These are phyloP conservation scores for Mycena capillaripes DNA, from an alignment of 768 basidiomycete species.

Conservation along the genomic window DNA sequence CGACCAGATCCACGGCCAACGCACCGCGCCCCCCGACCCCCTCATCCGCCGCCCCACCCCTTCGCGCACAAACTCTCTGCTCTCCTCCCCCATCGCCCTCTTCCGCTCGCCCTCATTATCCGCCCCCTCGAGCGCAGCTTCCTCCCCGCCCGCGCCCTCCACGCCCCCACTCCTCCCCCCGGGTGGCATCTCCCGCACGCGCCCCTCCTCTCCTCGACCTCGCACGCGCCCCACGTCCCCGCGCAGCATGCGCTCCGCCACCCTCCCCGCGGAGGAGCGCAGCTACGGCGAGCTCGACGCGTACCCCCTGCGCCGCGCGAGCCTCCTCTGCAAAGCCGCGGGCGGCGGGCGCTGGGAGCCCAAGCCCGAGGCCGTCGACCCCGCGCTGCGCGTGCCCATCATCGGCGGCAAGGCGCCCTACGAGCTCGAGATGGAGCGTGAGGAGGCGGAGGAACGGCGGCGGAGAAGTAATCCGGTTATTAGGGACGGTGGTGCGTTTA, in stretches of 20 bases:
- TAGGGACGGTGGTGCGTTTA: constrained; percentile 62
- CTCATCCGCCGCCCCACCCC: constrained; percentile 54
- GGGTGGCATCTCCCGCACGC: constrained; percentile 46
- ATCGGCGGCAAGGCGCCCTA: constrained; percentile 78
- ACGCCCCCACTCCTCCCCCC: constrained; percentile 43
- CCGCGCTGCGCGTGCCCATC: constrained; percentile 68
- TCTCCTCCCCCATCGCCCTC: constrained; percentile 54
- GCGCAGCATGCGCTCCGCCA: constrained; percentile 50
- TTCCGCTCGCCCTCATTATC: constrained; percentile 50
- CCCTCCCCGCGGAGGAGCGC: constrained; percentile 56
- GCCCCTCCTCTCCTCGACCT: constrained; percentile 45
- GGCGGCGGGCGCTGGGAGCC: constrained; percentile 89
- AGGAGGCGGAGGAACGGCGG: constrained; percentile 66
- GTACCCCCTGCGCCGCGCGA: constrained; percentile 78
- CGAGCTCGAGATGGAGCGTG: constrained; percentile 78
- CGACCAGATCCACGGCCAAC: constrained; percentile 76
- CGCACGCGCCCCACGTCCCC: constrained; percentile 50
- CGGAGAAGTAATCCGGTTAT: constrained; percentile 75
- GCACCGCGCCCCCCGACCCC: constrained; percentile 38
- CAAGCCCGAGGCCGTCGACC: constrained; percentile 61
- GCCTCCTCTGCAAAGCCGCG: constrained; percentile 80
- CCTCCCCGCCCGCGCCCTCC: constrained; percentile 38
- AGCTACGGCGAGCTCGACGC: constrained; percentile 80
- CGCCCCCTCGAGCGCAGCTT: constrained; percentile 45
- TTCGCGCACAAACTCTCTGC: constrained; percentile 50